Evolutionary conservation across 805 yeast genomes (phyloP).

Genomic region (Metschnikowia gruessii): DNA sequence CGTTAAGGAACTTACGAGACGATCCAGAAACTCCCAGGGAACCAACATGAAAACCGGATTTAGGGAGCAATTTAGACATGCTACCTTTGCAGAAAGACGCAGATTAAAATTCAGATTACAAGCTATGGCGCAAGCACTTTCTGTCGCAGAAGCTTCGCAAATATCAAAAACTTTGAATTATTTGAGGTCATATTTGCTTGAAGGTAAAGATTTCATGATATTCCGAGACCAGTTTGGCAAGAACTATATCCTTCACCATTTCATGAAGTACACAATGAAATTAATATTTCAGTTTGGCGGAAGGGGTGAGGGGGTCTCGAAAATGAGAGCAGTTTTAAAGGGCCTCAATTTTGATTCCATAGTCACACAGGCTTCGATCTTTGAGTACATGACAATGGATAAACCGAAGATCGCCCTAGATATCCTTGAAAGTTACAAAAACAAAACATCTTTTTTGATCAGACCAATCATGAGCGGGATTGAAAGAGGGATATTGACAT

Average conservation of each 20-base stretch:
- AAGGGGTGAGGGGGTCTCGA: constrained; percentile 16
- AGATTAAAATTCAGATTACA: constrained; percentile 27
- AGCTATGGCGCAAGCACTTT: constrained; percentile 30
- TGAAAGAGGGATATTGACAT: constrained; percentile 29
- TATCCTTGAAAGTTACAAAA: constrained; percentile 23
- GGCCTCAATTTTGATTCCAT: constrained; percentile 16
- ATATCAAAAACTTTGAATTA: constrained; percentile 20
- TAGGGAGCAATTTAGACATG: constrained; percentile 14
- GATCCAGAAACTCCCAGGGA: neutral
- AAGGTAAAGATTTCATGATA: constrained; percentile 10
- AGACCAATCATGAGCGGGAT: constrained; percentile 21
- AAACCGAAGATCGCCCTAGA: constrained; percentile 28
- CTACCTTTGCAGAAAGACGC: constrained; percentile 21
- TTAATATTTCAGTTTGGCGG: constrained; percentile 17
- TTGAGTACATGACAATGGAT: constrained; percentile 25
- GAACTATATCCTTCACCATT: constrained; percentile 20
- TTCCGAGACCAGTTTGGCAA: constrained; percentile 16
- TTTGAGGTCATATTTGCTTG: constrained; percentile 3
- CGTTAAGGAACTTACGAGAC: constrained; percentile 4
- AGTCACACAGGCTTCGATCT: constrained; percentile 20
- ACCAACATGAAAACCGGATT: constrained; percentile 13
- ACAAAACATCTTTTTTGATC: constrained; percentile 22
- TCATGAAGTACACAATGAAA: constrained; percentile 21
- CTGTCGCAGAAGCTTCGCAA: constrained; percentile 21
- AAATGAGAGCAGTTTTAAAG: constrained; percentile 23